Base-by-base conservation (phyloP, 441 rosid species). In the Gossypium trilobum region DNA sequence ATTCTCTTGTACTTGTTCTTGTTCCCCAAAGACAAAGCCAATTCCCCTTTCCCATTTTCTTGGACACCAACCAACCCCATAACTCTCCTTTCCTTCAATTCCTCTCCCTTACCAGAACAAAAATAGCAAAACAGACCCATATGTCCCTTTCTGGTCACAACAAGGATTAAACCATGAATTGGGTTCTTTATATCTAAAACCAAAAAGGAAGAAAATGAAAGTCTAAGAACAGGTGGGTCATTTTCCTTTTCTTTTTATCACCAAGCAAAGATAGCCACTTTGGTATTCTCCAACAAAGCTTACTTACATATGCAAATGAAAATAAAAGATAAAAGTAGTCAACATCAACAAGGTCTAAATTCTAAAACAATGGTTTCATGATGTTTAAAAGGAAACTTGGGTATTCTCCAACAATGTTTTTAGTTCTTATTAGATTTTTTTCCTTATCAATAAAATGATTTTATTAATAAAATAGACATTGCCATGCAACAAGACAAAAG, bases 161-260 rank as follows among this genome's bases (percentile, higher is more conserved):
- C 6, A 31, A 31, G 36, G 36, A 31, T 31, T 31, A 31, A 31
- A 31, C 7, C 36, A 31, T 31, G 36, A 31, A 31, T 31, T 31
- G 36, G 6, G 36, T 31, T 31, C 36, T 31, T 31, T 31, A 29
- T 29, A 82, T 85, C 83, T 82, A 59, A 67, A 36, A 23, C 25
- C 20, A 8, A 20, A 67, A 71, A 39, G 39, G 54, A 51, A 63
- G 76, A 56, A 69, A 46, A 60, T 9, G 50, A 20, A 65, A 19
- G 48, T 67, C 68, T 23, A 22, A 14, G 52, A 9, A 16, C 67
- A 48, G 73, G 83, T 72, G 76, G 79, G 74, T 27, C 52, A 25
- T 68, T 55, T 2, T 16, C 54, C 36, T 31, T 4, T 67, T 52
- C 4, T 1, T 64, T 33, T 68, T 57, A 60, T 51, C 25, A 46